Conservation (phyloP, 768 basidiomycete genomes). For the Crucibulum laeve region DNA sequence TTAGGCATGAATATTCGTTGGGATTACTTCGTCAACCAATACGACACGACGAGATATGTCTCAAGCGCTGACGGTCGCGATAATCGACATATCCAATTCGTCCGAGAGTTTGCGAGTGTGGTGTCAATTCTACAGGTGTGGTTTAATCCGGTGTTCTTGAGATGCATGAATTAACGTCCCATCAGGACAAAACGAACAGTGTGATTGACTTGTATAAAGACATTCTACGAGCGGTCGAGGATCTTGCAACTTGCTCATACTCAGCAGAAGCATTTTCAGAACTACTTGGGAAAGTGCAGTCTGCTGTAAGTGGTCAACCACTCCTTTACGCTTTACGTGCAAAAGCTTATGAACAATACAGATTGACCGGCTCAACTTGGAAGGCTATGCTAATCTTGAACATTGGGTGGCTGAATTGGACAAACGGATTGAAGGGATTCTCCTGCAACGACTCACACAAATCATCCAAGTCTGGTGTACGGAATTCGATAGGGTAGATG, state of each 20-base stretch:
- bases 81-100: slow-evolving; percentile 88
- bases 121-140: slow-evolving; percentile 84
- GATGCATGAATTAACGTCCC: slow-evolving; percentile 2
- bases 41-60: slow-evolving; percentile 76
- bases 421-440: slow-evolving; percentile 76
- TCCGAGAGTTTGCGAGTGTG: slow-evolving; percentile 91
- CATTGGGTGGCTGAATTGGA: slow-evolving; percentile 86
- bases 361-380: slow-evolving; percentile 93
- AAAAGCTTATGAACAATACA: slow-evolving; percentile 17
- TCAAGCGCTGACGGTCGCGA: slow-evolving; percentile 73
- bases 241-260: slow-evolving; percentile 84
- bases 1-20: slow-evolving; percentile 95
- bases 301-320: slow-evolving; percentile 53
- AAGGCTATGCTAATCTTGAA: slow-evolving; percentile 93
- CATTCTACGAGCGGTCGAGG: slow-evolving; percentile 79
- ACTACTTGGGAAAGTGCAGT: slow-evolving; percentile 75
- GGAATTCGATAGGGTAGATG: slow-evolving; percentile 78
- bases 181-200: slow-evolving; percentile 88
- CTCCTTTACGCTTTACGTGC: background rate
- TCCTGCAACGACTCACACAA: slow-evolving; percentile 68
- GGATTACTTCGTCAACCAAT: slow-evolving; percentile 96
- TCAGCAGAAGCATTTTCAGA: slow-evolving; percentile 78
- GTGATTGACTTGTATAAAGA: slow-evolving; percentile 91
- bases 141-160: slow-evolving; percentile 6
- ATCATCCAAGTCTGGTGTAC: slow-evolving; percentile 85